Conservation (phyloP, 2,329 filamentous ascomycete species). For the Exophiala alcalophila region DNA sequence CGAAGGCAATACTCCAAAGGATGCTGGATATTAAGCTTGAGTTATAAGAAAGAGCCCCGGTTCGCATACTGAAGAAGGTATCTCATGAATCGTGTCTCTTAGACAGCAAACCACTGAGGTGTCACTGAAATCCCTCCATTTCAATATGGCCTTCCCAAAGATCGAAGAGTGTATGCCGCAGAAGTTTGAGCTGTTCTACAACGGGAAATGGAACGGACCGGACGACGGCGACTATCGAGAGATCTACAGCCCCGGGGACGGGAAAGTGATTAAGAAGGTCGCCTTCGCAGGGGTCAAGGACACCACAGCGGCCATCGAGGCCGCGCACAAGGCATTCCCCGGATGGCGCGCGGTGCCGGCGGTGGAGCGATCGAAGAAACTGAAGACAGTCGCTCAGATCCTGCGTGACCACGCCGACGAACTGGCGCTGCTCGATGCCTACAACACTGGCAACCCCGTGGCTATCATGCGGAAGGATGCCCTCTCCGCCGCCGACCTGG, state of each 20-base stretch:
- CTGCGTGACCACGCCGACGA: constrained; percentile 31
- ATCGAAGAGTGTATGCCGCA: constrained; percentile 23
- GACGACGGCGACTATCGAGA: constrained; percentile 24
- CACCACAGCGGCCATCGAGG: constrained; percentile 29
- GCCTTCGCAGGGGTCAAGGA: constrained; percentile 28
- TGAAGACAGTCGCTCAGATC: constrained; percentile 32
- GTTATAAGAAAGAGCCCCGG: too few species aligned
- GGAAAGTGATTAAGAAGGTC: constrained; percentile 29
- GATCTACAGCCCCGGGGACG: constrained; percentile 31
- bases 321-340: constrained; percentile 29
- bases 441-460: constrained; percentile 35
- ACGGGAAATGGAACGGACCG: constrained; percentile 29
- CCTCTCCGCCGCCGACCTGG: constrained; percentile 22
- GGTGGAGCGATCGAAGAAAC: constrained; percentile 29
- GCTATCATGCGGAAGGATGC: constrained; percentile 31
- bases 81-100: too few species aligned
- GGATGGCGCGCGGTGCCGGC: constrained; percentile 31
- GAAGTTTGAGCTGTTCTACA: constrained; percentile 30
- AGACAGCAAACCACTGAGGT: too few species aligned
- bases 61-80: too few species aligned
- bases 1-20: too few species aligned
- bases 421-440: constrained; percentile 33
- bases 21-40: too few species aligned
- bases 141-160: constrained; percentile 7
- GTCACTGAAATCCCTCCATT: too few species aligned